Base-by-base conservation (phyloP, 192 early-diverging fungal species). In the Chytriomyces confervae region DNA sequence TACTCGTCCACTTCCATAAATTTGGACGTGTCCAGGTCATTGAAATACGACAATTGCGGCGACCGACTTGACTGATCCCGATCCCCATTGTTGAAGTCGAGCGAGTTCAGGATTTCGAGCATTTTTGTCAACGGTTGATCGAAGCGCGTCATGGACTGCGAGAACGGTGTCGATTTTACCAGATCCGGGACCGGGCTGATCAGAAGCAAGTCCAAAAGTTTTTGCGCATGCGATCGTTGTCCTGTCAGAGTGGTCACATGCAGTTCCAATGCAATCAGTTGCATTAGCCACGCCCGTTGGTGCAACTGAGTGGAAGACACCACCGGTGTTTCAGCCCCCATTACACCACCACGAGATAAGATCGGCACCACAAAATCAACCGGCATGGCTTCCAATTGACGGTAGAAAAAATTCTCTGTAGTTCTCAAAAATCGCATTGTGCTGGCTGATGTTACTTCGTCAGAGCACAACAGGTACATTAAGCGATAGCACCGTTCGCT, bases 401-500 rank as follows among this genome's bases (percentile, higher is more conserved):
- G 36, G 64, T 66, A 90, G 73, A 95, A 90, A 79, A 95, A 96
- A 77, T 94, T 87, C 67, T 95, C 91, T 20, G 83, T 83, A 8
- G 87, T 91, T 13, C 97, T 91, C 50, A 99, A 88, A 80, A 91
- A 95, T 23, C 92, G 87, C 85, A 94, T 87, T 0, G 92, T 94
- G 5, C 88, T 78, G 24, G 86, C 80, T 16, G 92, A 89, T 0
- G 94, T 96, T 16, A 85, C 78, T 0, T 87, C 74, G 73, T 93
- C 90, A 0, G 88, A 79, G 81, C 94, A 96, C 29, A 99, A 90
- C 36, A 84, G 84, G 78, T 94, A 94, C 7, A 99, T 77, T 51
- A 99, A 85, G 62, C 94, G 91, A 80, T 93, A 95, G 80, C 97
- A 98, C 69, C 92, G 91, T 84, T 95, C 94, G 16, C 91, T 91